Base-by-base conservation (phyloP, 495 filamentous ascomycete genomes). In the Penicillium herquei region DNA sequence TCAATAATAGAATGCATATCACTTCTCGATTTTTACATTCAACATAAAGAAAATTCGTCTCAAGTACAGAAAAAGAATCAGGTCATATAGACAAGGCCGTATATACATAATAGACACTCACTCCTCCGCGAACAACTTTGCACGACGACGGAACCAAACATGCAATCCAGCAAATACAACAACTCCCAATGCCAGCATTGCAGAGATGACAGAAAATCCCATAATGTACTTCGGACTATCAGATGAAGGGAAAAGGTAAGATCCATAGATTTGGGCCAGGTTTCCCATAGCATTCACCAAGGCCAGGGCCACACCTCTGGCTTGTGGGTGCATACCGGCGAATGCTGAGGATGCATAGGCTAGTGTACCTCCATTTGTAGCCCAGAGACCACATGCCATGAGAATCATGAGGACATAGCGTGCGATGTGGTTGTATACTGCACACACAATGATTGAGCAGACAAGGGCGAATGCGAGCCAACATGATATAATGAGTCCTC, bases 351-450 rank as follows among this genome's bases (percentile, higher is more conserved):
- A 73, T 0, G 68, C 71, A 52, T 74, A 80, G 3, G 75, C 71
- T 3, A 82, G 65, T 7, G 70, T 64, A 8, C 72, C 70, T 5
- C 72, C 70, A 49, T 81, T 76, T 3, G 71, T 71, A 1, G 74
- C 62, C 75, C 75, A 81, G 0, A 81, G 70, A 3, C 79, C 79
- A 7, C 76, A 68, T 1, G 76, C 74, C 66, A 79, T 77, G 44
- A 83, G 66, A 4, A 78, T 76, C 7, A 83, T 67, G n/a, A 83
- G 67, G 5, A 74, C 74, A 44, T 83, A 83, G 11, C 79, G 72
- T 5, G 77, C 77, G 0, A 63, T 75, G 43, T 71, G 74, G 51
- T 76, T 68, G 51, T 74, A 76, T 0, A 78, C 73, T 14, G 58
- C 55, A 49, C 72, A 75, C 14, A 75, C 72, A 14, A 74, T 61